Conservation (phyloP, 2,329 filamentous ascomycete species). For the Hawksworthiomyces lignivorus region DNA sequence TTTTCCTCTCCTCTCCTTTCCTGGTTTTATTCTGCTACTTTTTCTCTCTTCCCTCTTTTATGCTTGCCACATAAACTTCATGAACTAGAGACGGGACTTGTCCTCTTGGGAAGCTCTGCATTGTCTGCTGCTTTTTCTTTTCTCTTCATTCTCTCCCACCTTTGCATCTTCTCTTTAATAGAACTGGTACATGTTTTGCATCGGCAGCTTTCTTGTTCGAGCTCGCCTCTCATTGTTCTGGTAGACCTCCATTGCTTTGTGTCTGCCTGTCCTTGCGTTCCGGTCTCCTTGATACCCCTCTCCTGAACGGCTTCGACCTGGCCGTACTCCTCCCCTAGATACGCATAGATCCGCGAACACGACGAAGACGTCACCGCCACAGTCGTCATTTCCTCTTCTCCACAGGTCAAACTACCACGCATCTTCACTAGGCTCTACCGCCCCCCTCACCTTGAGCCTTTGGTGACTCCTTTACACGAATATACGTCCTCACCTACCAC, state of each 20-base stretch:
- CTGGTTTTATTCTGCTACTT: not conserved
- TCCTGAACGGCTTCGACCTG: slow-evolving; percentile 4
- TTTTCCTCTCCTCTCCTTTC: not conserved
- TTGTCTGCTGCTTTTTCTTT: not conserved
- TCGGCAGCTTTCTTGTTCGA: slow-evolving; percentile 2
- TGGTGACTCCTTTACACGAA: too few relatives aligned
- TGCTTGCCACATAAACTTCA: not conserved
- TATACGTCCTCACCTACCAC: not conserved
- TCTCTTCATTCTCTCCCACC: too few relatives aligned
- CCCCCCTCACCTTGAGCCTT: too few relatives aligned
- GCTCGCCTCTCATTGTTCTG: too few relatives aligned
- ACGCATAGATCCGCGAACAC: too few relatives aligned
- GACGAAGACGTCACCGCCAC: not conserved
- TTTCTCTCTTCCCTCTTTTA: not conserved
- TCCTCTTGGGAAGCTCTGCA: not conserved
- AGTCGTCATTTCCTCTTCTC: too few relatives aligned
- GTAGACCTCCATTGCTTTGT: too few relatives aligned
- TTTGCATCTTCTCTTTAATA: too few relatives aligned
- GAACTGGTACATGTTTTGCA: too few relatives aligned
- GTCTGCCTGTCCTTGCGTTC: not conserved
- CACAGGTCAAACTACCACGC: too few relatives aligned
- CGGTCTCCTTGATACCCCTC: slow-evolving; percentile 12
- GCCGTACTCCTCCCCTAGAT: not conserved
- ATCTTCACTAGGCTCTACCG: too few relatives aligned
- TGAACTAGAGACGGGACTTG: not conserved